Conservation (phyloP, 345 rosid species). For the Zanthoxylum bungeanum region DNA sequence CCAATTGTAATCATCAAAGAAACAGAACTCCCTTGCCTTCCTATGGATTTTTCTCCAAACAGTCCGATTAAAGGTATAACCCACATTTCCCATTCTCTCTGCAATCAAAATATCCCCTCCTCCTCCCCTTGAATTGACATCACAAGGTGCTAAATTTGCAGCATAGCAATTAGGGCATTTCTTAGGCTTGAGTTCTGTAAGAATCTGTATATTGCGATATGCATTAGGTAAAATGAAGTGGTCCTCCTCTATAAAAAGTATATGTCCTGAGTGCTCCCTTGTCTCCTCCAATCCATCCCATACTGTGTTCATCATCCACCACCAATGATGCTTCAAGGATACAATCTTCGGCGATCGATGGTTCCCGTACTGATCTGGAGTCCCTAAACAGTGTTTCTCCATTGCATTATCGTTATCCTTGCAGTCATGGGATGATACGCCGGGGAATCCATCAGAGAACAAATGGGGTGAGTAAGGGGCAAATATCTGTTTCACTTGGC, state of each 20-base stretch:
- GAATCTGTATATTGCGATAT: constrained; percentile 80
- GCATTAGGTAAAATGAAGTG: constrained; percentile 95
- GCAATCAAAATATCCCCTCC: constrained; percentile 62
- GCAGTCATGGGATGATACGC: constrained; percentile 63
- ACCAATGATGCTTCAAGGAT: constrained; percentile 99
- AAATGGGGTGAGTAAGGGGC: constrained; percentile 86
- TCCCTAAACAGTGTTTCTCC: constrained; percentile 58
- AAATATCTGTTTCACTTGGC: constrained; percentile 88
- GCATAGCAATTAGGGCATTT: constrained; percentile 91
- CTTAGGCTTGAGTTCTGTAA: constrained; percentile 49
- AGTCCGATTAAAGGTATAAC: constrained; percentile 79
- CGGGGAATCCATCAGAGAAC: constrained; percentile 61
- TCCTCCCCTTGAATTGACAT: constrained; percentile 92
- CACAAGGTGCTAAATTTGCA: constrained; percentile 87
- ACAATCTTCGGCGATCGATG: constrained; percentile 81
- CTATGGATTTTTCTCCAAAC: constrained; percentile 82
- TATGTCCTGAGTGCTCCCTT: constrained; percentile 51
- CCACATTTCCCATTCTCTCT: constrained; percentile 95
- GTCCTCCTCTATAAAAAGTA: constrained; percentile 96
- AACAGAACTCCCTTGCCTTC: constrained; percentile 83
- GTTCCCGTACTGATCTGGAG: constrained; percentile 94
- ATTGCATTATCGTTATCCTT: constrained; percentile 59
- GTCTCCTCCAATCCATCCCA: constrained; percentile 96
- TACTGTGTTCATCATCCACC: constrained; percentile 99
- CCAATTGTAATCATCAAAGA: constrained; percentile 95